phyloP scores from a whole-genome alignment of 345 rosid species.

The Rhizophora mangle region DNA sequence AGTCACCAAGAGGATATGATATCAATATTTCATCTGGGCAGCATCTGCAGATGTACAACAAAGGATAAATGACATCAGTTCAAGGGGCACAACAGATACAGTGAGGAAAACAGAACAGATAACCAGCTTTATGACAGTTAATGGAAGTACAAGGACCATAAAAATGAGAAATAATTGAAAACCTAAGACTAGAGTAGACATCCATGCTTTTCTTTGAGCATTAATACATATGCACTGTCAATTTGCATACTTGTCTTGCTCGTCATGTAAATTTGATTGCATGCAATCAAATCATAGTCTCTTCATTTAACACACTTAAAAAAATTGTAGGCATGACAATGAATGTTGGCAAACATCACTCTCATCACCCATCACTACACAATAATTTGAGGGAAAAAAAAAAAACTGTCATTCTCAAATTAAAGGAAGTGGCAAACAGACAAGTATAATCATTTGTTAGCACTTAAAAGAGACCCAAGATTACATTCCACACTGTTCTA shows the following conservation, averaged over 20 bases:
- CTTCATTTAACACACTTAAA: not conserved
- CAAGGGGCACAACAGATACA: not conserved
- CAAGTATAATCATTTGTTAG: constrained; percentile 15
- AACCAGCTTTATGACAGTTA: not conserved
- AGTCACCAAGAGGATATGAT: not conserved
- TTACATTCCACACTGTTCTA: constrained; percentile 9
- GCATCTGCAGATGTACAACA: not conserved
- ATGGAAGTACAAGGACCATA: not conserved
- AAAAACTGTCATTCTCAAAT: not conserved
- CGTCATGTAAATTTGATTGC: not conserved
- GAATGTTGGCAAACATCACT: not conserved
- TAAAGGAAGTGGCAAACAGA: constrained; percentile 3
- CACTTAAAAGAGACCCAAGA: constrained; percentile 7
- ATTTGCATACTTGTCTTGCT: not conserved
- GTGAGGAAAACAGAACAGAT: not conserved
- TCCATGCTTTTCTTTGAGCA: not conserved
- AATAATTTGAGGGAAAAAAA: not conserved
- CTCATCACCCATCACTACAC: not conserved
- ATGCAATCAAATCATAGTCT: not conserved
- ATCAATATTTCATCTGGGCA: not conserved
- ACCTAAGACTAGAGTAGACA: not conserved
- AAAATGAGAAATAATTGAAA: not conserved
- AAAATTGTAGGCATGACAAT: not conserved
- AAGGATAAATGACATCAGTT: not conserved
- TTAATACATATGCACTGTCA: not conserved